Evolutionary conservation across 2,329 filamentous ascomycete species (phyloP).

Genomic region (Dothiorella sarmentorum): DNA sequence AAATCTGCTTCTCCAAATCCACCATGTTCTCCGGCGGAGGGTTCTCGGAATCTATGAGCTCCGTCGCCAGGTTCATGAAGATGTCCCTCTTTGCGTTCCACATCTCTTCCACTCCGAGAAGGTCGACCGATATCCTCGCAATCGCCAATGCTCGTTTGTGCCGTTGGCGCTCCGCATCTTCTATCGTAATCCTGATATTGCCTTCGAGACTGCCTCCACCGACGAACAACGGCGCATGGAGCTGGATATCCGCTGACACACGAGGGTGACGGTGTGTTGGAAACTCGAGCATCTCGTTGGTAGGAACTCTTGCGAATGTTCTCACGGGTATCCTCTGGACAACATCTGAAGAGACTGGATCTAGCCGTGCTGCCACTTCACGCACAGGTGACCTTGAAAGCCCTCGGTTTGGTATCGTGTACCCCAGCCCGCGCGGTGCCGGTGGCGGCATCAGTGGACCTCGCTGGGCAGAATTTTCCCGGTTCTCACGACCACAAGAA

Average conservation of each 20-base stretch:
- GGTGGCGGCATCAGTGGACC: constrained; percentile 24
- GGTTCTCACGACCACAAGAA: constrained; percentile 33
- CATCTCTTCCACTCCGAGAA: constrained; percentile 53
- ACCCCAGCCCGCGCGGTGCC: constrained; percentile 27
- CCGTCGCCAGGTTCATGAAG: constrained; percentile 51
- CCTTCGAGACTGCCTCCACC: constrained; percentile 55
- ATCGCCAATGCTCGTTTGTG: constrained; percentile 46
- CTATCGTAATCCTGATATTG: constrained; percentile 46
- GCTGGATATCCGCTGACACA: constrained; percentile 47
- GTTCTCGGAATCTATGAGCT: constrained; percentile 49
- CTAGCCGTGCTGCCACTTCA: constrained; percentile 38
- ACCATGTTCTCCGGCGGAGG: constrained; percentile 52
- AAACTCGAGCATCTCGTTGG: constrained; percentile 49
- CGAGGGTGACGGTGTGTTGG: constrained; percentile 49
- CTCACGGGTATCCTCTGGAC: constrained; percentile 44
- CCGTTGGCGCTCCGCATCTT: constrained; percentile 45
- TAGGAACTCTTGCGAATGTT: constrained; percentile 48
- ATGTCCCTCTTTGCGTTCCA: constrained; percentile 44
- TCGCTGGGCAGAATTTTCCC: constrained; percentile 24
- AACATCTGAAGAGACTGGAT: constrained; percentile 43
- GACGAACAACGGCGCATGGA: constrained; percentile 52
- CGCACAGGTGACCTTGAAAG: constrained; percentile 50
- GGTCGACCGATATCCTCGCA: constrained; percentile 48
- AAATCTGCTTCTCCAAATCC: constrained; percentile 40
- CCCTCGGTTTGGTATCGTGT: constrained; percentile 44